Conservation (phyloP, 306 rosid species). For the Erythrophleum fordii region DNA sequence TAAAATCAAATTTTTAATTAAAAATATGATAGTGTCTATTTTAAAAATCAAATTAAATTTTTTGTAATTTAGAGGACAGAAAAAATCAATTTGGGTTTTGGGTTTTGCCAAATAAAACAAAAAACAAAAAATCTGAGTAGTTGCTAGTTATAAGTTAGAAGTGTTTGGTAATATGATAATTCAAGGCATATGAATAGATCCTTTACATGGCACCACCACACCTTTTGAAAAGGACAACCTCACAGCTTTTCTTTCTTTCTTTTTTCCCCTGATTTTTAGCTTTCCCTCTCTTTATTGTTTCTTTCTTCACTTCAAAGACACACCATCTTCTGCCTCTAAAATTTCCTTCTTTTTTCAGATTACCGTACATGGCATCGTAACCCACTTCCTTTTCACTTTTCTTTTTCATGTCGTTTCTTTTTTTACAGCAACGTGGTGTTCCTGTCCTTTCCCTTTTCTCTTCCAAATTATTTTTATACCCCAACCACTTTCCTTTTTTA, state of each 20-base stretch:
- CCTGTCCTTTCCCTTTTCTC: too few relatives aligned
- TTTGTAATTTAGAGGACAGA: too few relatives aligned
- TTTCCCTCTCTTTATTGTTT: constrained; percentile 2
- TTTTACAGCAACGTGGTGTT: too few relatives aligned
- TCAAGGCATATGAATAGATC: constrained; percentile 16
- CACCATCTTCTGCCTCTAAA: constrained; percentile 32
- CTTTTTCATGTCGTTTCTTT: not conserved
- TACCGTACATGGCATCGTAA: constrained; percentile 27
- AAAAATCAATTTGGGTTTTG: too few relatives aligned
- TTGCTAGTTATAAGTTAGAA: too few relatives aligned
- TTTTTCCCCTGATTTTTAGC: not conserved
- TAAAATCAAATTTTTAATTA: too few relatives aligned
- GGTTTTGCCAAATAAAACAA: too few relatives aligned
- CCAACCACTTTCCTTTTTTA: too few relatives aligned
- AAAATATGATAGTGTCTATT: too few relatives aligned
- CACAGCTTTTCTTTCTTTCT: not conserved
- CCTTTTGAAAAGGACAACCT: constrained; percentile 46
- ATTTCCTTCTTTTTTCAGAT: constrained; percentile 23
- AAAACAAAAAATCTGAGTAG: too few relatives aligned
- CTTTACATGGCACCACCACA: constrained; percentile 36
- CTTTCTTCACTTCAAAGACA: constrained; percentile 38
- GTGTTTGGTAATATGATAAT: not conserved
- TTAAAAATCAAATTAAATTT: too few relatives aligned
- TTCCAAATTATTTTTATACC: too few relatives aligned
- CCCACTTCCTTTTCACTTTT: not conserved